Evolutionary conservation across 768 basidiomycete species (phyloP).

Genomic region (Leccinum incarnatum): DNA sequence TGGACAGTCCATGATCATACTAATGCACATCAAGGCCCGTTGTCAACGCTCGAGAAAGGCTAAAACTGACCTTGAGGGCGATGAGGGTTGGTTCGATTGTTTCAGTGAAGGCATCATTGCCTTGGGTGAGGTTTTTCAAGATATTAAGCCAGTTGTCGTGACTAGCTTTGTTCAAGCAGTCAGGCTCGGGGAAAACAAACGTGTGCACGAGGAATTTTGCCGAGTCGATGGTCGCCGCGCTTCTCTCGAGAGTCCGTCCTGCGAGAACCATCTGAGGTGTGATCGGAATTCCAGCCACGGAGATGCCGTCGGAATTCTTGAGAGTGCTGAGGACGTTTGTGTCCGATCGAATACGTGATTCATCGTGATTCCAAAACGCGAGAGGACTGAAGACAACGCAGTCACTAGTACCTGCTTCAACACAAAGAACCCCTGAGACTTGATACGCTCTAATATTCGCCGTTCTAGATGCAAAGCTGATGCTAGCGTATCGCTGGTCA

Average conservation of each 20-base stretch:
- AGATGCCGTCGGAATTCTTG: conserved; percentile 47
- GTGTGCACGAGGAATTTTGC: conserved; percentile 75
- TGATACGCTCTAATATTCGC: conserved; percentile 45
- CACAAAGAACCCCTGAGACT: conserved; percentile 47
- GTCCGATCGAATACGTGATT: conserved; percentile 50
- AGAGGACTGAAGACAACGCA: conserved; percentile 76
- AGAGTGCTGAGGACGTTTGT: conserved; percentile 58
- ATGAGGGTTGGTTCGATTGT: conserved; percentile 44
- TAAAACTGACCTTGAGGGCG: conserved; percentile 40
- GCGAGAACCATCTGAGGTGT: conserved; percentile 77
- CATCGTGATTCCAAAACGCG: conserved; percentile 71
- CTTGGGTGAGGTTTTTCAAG: conserved; percentile 42
- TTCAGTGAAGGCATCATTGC: conserved; percentile 37
- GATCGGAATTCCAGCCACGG: conserved; percentile 61
- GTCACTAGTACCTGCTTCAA: conserved; percentile 47
- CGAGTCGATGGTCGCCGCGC: conserved; percentile 51
- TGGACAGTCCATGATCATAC: conserved; percentile 53
- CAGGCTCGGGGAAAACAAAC: conserved; percentile 76
- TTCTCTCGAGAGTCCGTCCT: conserved; percentile 55
- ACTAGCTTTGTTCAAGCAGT: conserved; percentile 61
- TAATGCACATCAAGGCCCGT: conserved; percentile 26
- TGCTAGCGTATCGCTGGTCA: conserved; percentile 60
- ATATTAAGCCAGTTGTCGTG: conserved; percentile 64
- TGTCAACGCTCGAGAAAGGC: conserved; percentile 12
- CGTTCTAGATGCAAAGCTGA: conserved; percentile 65